Base-by-base conservation (phyloP, 352 stramenopile genomes). In the Blastocystis sp. region DNA sequence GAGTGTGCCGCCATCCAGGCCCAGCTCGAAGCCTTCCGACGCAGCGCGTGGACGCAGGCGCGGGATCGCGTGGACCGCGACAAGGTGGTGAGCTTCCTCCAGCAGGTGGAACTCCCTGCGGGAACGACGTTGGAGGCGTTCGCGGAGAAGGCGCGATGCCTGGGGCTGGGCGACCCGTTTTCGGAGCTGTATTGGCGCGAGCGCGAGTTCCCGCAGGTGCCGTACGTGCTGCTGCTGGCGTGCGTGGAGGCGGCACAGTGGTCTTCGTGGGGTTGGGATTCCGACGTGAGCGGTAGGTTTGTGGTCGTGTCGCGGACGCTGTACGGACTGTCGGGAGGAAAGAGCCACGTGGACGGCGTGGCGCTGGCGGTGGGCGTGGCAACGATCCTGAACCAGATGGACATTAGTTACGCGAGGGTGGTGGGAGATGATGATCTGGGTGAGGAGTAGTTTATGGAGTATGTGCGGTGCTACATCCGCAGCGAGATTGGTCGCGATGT, bases 391-490 rank as follows among this genome's bases (percentile, higher is more conserved):
- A 67, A 62, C n/a, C 74, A 84, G 61, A 40, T 84, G 48, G 56
- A 84, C 48, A 19, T 64, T 11, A 67, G 48, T 4, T 84, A 84
- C 66, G 11, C 52, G 21, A 64, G 69, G 41, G 4, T 67, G 48
- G 74, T 84, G 7, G 10, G 40, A 9, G 38, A 60, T 14, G 3
- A 5, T 9, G 17, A 23, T 14, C 1, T 11, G 59, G n/a, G 7
- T 66, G 5, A 19, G 14, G 34, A 34, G 23, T 84, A 84, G 74
- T 84, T 84, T 28, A 67, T 84, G 53, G 40, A 69, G 40, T 84
- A 67, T 28, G 43, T 84, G 17, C 38, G 60, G n/a, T 61, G 34
- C 4, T 84, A 84, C 34, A n/a, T 84, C n/a, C 45, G 56, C 7
- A 69, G 52, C 17, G 74, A 84, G 52, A 41, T 52, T 41, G 60